phyloP scores from a whole-genome alignment of 2,329 filamentous ascomycete species.

The Stagonosporopsis chrysanthemi region DNA sequence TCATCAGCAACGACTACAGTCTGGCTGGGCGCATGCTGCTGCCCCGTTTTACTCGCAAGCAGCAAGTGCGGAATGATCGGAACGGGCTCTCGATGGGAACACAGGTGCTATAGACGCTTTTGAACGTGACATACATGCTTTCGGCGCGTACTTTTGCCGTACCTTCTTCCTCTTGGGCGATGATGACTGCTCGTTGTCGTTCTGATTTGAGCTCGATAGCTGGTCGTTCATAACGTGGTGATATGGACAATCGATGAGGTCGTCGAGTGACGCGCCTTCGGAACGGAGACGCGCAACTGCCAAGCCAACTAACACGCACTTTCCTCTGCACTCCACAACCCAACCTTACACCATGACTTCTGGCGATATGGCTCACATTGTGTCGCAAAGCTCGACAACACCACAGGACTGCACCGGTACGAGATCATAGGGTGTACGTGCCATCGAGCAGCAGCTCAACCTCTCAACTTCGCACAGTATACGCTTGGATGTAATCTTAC shows the following conservation, averaged over 20 bases:
- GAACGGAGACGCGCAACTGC: constrained; percentile 11
- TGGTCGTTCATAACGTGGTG: constrained; percentile 37
- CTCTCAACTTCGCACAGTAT: neutral
- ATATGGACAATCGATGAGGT: constrained; percentile 15
- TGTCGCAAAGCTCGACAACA: neutral
- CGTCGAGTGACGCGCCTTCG: constrained; percentile 5
- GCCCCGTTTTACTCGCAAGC: constrained; percentile 3
- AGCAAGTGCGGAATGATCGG: constrained; percentile 32
- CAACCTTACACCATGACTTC: neutral
- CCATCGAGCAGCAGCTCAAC: neutral
- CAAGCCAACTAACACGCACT: constrained; percentile 5
- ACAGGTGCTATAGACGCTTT: neutral
- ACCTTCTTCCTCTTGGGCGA: constrained; percentile 48
- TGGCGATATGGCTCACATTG: neutral
- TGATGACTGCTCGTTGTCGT: constrained; percentile 34
- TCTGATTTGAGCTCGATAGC: constrained; percentile 21
- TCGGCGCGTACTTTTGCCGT: constrained; percentile 47
- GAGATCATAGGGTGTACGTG: neutral
- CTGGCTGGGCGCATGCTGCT: neutral
- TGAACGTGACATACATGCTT: constrained; percentile 42
- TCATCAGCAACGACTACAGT: constrained; percentile 22
- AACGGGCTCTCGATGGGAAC: constrained; percentile 11
- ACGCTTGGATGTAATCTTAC: neutral
- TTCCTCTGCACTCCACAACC: neutral
- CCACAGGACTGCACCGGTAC: no score